phyloP scores from a whole-genome alignment of 2,329 filamentous ascomycete species.

The Claviceps sp. region DNA sequence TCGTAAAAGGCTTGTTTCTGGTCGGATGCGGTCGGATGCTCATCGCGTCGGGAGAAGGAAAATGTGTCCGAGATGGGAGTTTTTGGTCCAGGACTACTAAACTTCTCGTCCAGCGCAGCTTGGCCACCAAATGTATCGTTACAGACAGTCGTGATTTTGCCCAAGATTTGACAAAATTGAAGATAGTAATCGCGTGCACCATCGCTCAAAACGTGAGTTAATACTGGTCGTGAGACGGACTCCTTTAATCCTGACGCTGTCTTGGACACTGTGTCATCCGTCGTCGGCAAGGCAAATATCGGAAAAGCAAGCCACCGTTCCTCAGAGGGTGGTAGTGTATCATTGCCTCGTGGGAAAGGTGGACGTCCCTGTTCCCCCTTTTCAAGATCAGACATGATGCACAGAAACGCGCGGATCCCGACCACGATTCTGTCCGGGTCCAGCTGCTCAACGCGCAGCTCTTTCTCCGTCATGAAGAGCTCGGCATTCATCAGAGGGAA shows the following conservation, averaged over 20 bases:
- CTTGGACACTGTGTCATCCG: slow-evolving; percentile 14
- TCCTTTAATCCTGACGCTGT: slow-evolving; percentile 32
- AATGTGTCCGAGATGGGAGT: slow-evolving; percentile 93
- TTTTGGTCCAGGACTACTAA: slow-evolving; percentile 74
- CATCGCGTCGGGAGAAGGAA: slow-evolving; percentile 75
- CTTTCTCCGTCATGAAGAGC: slow-evolving; percentile 61
- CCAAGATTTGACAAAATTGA: slow-evolving; percentile 87
- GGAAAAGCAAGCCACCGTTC: slow-evolving; percentile 39
- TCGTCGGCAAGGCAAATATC: slow-evolving; percentile 26
- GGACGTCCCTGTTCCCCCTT: slow-evolving; percentile 65
- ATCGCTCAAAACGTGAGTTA: slow-evolving; percentile 54
- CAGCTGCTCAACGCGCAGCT: slow-evolving; percentile 78
- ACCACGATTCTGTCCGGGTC: slow-evolving; percentile 97
- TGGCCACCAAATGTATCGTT: slow-evolving; percentile 96
- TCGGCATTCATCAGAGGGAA: slow-evolving; percentile 92
- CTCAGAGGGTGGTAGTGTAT: slow-evolving; percentile 20
- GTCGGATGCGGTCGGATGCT: slow-evolving; percentile 57
- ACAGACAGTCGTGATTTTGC: slow-evolving; percentile 90
- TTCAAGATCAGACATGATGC: slow-evolving; percentile 86
- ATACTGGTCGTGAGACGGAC: slow-evolving; percentile 50
- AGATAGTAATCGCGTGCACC: slow-evolving; percentile 73
- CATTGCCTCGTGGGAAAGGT: slow-evolving; percentile 66
- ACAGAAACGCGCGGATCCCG: slow-evolving; percentile 84
- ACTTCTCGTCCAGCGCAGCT: slow-evolving; percentile 89
- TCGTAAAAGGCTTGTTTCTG: slow-evolving; percentile 94